A percentile compares a stretch with the other conserved stretches of the same genome.
Conservation (phyloP, 2,329 filamentous ascomycete genomes). For the Rhinocladiella mackenziei region DNA sequence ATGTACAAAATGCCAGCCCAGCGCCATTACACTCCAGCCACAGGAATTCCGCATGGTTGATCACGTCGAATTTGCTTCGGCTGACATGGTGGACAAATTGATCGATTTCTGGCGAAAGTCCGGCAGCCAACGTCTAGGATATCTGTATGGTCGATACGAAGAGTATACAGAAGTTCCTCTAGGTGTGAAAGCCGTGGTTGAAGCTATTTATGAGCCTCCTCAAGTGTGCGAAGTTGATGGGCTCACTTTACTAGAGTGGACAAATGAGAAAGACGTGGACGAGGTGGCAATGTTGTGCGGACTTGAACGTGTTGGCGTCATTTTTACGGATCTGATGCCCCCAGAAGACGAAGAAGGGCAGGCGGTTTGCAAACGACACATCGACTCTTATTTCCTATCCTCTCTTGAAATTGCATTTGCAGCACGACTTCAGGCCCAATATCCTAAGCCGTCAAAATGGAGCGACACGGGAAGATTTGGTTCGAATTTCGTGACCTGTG, state of each 20-base stretch:
- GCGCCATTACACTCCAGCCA: slow-evolving; percentile 89
- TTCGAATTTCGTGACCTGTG: slow-evolving; percentile 94
- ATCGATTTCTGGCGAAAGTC: slow-evolving; percentile 88
- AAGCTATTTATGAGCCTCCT: slow-evolving; percentile 94
- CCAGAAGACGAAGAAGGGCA: slow-evolving; percentile 75
- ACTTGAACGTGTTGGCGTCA: slow-evolving; percentile 81
- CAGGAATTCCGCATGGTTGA: slow-evolving; percentile 96
- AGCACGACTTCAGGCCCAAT: slow-evolving; percentile 77
- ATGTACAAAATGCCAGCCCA: slow-evolving; percentile 96
- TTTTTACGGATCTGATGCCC: slow-evolving; percentile 89
- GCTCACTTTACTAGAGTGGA: slow-evolving; percentile 78
- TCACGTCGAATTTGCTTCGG: slow-evolving; percentile 90
- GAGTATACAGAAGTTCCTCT: slow-evolving; percentile 91
- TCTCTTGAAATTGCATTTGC: slow-evolving; percentile 90
- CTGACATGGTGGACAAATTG: slow-evolving; percentile 79
- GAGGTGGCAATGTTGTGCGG: slow-evolving; percentile 77
- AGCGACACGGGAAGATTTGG: slow-evolving; percentile 91
- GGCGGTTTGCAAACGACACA: slow-evolving; percentile 91
- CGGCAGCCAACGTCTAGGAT: slow-evolving; percentile 78
- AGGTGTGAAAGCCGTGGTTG: slow-evolving; percentile 90
- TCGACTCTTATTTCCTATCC: slow-evolving; percentile 89
- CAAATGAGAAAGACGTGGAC: slow-evolving; percentile 76
- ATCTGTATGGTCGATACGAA: slow-evolving; percentile 83
- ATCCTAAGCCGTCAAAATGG: slow-evolving; percentile 92
- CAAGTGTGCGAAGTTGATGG: slow-evolving; percentile 87